Base-by-base conservation (phyloP, 805 yeast species). In the Saturnispora quitensis region DNA sequence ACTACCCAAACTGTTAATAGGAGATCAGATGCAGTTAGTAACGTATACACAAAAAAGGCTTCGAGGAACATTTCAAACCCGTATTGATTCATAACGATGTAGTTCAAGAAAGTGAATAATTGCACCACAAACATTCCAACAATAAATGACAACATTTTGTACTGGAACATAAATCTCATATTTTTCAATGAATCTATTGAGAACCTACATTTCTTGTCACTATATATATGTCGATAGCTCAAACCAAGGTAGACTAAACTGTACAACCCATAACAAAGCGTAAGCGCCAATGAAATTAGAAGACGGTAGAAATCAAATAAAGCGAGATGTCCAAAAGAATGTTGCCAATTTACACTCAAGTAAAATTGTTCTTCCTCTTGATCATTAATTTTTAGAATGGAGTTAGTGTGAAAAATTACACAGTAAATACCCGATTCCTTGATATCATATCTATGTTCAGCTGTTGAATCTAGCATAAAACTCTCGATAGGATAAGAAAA, bases 251-350 rank as follows among this genome's bases (percentile, higher is more conserved):
- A 63, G 12, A 47, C 8, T 1, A 49, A 38, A 9, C 58, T 53
- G 20, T 56, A 47, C 1, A 50, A 8, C 8, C 53, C n/a, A 51
- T 67, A 66, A n/a, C 56, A 27, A 4, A 59, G 6, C 15, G 58
- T 36, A 52, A 67, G 51, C n/a, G 51, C 35, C 22, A 63, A 53
- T 22, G 60, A 56, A 22, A 61, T 44, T 42, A 60, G 62, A 45
- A 67, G 43, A 43, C 57, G 56, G 27, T 56, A 56, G 45, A 62
- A 67, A 45, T 67, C 70, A 9, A 60, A 57, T 4, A 60, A 60
- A n/a, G 62, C 43, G 36, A 67, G 55, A 36, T 54, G 48, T 33
- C 71, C 71, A 52, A 55, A 65, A 6, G 65, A 55, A 52, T 67
- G 71, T n/a, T 52, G 56, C 71, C 71, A 67, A 10, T 3, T 44